Conservation (phyloP, 345 rosid species). For the Arabis hirsuta region DNA sequence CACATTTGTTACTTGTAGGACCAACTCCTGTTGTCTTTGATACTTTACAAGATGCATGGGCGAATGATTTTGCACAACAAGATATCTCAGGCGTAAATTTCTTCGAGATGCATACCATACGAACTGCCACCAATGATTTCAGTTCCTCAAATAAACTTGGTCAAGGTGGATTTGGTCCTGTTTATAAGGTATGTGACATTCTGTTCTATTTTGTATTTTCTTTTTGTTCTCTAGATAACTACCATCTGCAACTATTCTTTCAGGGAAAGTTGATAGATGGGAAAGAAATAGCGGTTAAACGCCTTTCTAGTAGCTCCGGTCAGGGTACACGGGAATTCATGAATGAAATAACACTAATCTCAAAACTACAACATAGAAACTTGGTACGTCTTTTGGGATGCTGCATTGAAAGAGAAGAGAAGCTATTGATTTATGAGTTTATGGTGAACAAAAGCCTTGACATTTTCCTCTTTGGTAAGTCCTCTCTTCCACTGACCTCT, state of each 20-base stretch:
- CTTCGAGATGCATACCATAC: constrained; percentile 30
- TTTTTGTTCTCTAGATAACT: background rate
- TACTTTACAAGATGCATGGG: constrained; percentile 31
- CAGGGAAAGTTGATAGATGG: constrained; percentile 52
- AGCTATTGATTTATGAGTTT: constrained; percentile 61
- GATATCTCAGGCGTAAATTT: constrained; percentile 34
- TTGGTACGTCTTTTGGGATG: constrained; percentile 68
- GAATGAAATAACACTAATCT: constrained; percentile 48
- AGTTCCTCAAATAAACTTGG: constrained; percentile 41
- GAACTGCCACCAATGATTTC: constrained; percentile 43
- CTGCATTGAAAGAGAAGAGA: constrained; percentile 55
- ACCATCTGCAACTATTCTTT: constrained; percentile 7
- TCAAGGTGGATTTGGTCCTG: constrained; percentile 49
- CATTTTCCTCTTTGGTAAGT: constrained; percentile 53
- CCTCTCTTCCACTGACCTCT: background rate
- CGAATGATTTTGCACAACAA: constrained; percentile 6
- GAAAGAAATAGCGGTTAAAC: constrained; percentile 58
- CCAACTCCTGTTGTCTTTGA: constrained; percentile 4
- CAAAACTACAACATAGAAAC: constrained; percentile 75
- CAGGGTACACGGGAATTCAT: constrained; percentile 58
- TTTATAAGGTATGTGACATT: constrained; percentile 38
- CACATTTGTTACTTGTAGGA: constrained; percentile 5
- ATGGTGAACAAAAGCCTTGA: constrained; percentile 67
- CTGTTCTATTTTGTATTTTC: background rate
- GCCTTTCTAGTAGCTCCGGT: constrained; percentile 53